Conservation (phyloP, 805 yeast species). For the Pichia exigua region DNA sequence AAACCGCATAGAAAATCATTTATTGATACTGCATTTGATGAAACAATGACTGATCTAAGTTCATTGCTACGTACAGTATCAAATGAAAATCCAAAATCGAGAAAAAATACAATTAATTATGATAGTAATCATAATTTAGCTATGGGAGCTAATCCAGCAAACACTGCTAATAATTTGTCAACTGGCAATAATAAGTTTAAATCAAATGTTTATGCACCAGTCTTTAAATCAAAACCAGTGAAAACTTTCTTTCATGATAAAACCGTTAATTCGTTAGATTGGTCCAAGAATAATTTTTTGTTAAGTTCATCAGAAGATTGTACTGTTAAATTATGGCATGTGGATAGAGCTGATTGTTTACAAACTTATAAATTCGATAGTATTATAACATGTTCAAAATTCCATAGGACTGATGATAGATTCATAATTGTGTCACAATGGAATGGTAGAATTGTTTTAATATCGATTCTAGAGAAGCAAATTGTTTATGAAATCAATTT, state of each 20-base stretch:
- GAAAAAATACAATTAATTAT: constrained; percentile 5
- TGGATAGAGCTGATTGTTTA: constrained; percentile 55
- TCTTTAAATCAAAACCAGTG: constrained; percentile 62
- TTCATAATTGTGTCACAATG: constrained; percentile 78
- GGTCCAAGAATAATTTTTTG: constrained; percentile 83
- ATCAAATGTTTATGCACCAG: constrained; percentile 55
- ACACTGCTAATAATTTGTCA: neutral
- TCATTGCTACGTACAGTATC: constrained; percentile 9
- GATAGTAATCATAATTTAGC: neutral
- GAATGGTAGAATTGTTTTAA: constrained; percentile 66
- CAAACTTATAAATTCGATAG: constrained; percentile 67
- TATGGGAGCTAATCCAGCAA: neutral
- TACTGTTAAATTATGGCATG: constrained; percentile 80
- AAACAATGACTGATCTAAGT: constrained; percentile 10
- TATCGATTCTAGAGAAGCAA: constrained; percentile 74
- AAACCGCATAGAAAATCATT: constrained; percentile 4
- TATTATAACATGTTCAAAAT: constrained; percentile 70
- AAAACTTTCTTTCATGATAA: constrained; percentile 53
- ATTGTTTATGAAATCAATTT: constrained; percentile 56
- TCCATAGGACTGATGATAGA: constrained; percentile 82
- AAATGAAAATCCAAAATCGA: neutral
- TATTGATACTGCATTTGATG: constrained; percentile 7
- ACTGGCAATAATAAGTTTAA: constrained; percentile 6
- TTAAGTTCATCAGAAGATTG: constrained; percentile 78
- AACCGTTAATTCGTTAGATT: constrained; percentile 68